Conservation (phyloP, 2,329 filamentous ascomycete species). For the Fusarium siculi region DNA sequence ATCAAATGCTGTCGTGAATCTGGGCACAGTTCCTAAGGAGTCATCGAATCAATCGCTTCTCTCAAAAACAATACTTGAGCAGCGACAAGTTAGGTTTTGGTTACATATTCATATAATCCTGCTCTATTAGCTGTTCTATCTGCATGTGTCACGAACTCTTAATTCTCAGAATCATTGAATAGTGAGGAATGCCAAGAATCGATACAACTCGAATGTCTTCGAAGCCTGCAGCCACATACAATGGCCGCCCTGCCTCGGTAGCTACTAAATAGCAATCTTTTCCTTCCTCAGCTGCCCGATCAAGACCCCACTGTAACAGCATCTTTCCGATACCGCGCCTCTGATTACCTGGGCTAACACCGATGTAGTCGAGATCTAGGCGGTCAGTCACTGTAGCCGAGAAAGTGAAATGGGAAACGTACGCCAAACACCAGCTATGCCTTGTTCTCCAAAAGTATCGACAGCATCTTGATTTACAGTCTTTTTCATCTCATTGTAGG, state of each 20-base stretch:
- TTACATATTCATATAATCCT: neutral
- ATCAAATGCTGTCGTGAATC: neutral
- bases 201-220: neutral
- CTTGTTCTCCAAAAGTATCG: neutral
- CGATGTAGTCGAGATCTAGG: conserved; percentile 18
- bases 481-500: conserved; percentile 3
- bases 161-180: conserved; percentile 6
- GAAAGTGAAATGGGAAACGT: neutral
- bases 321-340: conserved; percentile 9
- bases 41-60: no score
- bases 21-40: accelerated
- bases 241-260: conserved; percentile 2
- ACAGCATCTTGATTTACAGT: conserved; percentile 3
- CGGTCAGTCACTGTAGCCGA: neutral
- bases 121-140: accelerated
- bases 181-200: conserved; percentile 12
- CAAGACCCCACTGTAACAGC: conserved; percentile 1
- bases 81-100: neutral
- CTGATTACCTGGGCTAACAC: conserved; percentile 2
- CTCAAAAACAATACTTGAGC: neutral
- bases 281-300: neutral
- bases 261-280: conserved; percentile 16
- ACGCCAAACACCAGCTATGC: conserved; percentile 16
- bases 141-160: neutral
- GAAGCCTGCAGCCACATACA: conserved; percentile 7